A percentile compares a stretch with the other conserved stretches of the same genome.
Conservation (phyloP, 352 stramenopile species). For the Halophytophthora polymorphica region DNA sequence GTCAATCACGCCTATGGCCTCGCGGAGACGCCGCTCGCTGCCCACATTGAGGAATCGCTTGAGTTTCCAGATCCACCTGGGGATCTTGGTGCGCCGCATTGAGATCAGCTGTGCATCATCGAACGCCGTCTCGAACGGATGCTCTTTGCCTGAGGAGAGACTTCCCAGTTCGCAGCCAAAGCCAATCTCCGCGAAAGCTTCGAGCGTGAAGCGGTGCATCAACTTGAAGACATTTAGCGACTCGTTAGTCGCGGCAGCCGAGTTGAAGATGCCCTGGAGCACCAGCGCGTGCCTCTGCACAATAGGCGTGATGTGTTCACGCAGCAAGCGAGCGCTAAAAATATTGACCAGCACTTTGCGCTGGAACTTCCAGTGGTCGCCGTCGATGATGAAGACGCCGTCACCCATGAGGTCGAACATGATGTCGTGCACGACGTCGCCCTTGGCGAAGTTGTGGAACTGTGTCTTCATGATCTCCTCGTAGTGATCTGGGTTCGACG, state of each 20-base stretch:
- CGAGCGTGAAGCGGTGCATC: conserved; percentile 32
- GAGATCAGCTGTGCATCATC: conserved; percentile 6
- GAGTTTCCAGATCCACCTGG: conserved; percentile 8
- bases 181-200: conserved; percentile 52
- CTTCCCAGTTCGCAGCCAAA: conserved; percentile 43
- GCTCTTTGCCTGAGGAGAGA: conserved; percentile 15
- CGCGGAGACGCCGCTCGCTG: conserved; percentile 15
- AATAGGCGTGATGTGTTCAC: conserved; percentile 24
- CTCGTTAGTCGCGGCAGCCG: background rate
- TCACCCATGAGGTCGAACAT: conserved; percentile 50
- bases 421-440: conserved; percentile 25
- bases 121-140: conserved; percentile 21
- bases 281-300: conserved; percentile 15
- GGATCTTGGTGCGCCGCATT: background rate
- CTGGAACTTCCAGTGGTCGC: conserved; percentile 57
- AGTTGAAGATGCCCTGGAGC: conserved; percentile 7
- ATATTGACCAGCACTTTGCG: conserved; percentile 76
- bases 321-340: conserved; percentile 48
- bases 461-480: conserved; percentile 45
- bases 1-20: conserved; percentile 27
- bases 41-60: conserved; percentile 23
- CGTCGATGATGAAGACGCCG: conserved; percentile 58
- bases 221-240: conserved; percentile 15
- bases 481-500: conserved; percentile 21
- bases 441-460: conserved; percentile 69